phyloP scores from a whole-genome alignment of 2,329 filamentous ascomycete species.

The Calonectria multiphialidica region DNA sequence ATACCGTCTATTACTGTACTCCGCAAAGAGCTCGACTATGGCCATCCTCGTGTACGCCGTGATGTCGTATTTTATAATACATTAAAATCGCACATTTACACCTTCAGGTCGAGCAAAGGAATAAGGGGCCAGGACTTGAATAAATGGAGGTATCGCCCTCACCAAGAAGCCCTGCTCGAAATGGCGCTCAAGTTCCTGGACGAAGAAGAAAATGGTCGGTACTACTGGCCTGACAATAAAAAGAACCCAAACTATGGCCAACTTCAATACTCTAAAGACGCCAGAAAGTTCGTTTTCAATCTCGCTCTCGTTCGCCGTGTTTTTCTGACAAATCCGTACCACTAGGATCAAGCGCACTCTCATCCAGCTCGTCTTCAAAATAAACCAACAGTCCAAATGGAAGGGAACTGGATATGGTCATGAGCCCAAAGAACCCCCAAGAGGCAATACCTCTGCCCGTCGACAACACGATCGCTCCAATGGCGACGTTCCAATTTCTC shows the following conservation, averaged over 20 bases:
- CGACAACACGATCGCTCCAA: neutral
- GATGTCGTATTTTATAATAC: constrained; percentile 36
- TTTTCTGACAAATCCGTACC: neutral
- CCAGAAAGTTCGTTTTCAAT: constrained; percentile 12
- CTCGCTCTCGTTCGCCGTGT: too few relatives aligned
- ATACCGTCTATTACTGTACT: constrained; percentile 32
- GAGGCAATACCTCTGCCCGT: neutral
- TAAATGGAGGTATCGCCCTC: constrained; percentile 24
- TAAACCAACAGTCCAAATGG: constrained; percentile 16
- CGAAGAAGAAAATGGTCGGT: constrained; percentile 22
- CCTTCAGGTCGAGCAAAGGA: constrained; percentile 18
- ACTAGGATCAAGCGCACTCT: constrained; percentile 9
- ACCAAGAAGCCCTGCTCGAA: constrained; percentile 34
- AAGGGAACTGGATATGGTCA: neutral
- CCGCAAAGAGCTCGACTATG: constrained; percentile 34
- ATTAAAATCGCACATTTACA: constrained; percentile 2
- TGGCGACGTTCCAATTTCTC: neutral
- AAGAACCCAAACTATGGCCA: neutral
- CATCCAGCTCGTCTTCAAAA: constrained; percentile 13
- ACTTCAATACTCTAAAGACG: constrained; percentile 28
- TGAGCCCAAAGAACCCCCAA: too few relatives aligned
- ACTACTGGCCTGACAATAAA: constrained; percentile 35
- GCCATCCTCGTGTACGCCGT: neutral
- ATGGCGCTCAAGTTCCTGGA: constrained; percentile 32
- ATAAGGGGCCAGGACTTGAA: constrained; percentile 16